Conservation (phyloP, 1,284 basidiomycete species). For the Fistulinella staudtii region DNA sequence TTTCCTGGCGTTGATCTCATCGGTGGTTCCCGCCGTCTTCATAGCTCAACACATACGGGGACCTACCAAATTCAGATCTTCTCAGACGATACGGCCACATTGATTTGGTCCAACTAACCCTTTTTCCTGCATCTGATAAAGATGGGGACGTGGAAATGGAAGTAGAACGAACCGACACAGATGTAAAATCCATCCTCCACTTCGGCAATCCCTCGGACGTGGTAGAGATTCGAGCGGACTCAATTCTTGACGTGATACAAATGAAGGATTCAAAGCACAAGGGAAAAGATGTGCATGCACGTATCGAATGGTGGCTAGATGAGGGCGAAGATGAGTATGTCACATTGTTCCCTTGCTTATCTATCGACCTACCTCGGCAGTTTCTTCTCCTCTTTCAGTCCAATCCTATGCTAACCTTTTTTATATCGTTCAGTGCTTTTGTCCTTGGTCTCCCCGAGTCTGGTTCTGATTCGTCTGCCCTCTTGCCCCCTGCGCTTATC, state of each 20-base stretch:
- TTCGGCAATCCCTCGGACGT: slow-evolving; percentile 81
- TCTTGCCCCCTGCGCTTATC: slow-evolving; percentile 57
- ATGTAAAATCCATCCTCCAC: not conserved
- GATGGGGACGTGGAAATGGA: slow-evolving; percentile 29
- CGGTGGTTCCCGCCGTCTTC: too few relatives aligned
- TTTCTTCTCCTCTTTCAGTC: too few relatives aligned
- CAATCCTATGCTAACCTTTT: slow-evolving; percentile 3
- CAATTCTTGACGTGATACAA: slow-evolving; percentile 56
- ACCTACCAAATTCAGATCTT: slow-evolving; percentile 93
- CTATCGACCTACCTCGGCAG: not conserved
- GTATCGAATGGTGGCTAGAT: slow-evolving; percentile 90
- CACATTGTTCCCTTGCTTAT: slow-evolving; percentile 12
- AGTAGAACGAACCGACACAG: not conserved
- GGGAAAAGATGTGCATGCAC: slow-evolving; percentile 36
- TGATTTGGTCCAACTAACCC: slow-evolving; percentile 61
- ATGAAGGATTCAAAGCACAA: slow-evolving; percentile 15
- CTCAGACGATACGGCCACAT: slow-evolving; percentile 93
- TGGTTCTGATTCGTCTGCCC: slow-evolving; percentile 37
- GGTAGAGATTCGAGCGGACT: slow-evolving; percentile 79
- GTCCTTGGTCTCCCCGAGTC: slow-evolving; percentile 12
- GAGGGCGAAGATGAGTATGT: slow-evolving; percentile 88
- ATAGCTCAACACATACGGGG: slow-evolving; percentile 94
- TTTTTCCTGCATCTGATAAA: slow-evolving; percentile 29
- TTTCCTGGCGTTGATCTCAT: not conserved
- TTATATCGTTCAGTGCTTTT: slow-evolving; percentile 13